Percentiles rank a stretch among this genome's conserved stretches.
phyloP scores from a whole-genome alignment of 2,329 filamentous ascomycete genomes.

The Cryphonectria nitschkei region DNA sequence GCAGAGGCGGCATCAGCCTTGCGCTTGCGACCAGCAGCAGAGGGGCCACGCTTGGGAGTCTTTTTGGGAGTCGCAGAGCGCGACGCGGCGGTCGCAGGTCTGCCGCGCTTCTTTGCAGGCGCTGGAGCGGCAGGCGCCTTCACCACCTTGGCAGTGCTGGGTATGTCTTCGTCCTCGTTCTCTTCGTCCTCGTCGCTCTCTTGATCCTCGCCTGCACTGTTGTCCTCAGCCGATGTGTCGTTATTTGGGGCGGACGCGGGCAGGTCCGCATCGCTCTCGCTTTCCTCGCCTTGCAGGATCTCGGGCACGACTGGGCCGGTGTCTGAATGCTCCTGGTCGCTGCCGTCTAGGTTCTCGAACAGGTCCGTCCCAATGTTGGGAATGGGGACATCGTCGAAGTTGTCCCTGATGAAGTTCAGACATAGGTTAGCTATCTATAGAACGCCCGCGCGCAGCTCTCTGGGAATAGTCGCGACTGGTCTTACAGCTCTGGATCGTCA shows the following conservation, averaged over 20 bases:
- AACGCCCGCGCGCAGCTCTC: not conserved
- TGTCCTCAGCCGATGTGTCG: not conserved
- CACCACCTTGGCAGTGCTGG: slow-evolving; percentile 22
- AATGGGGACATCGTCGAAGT: slow-evolving; percentile 19
- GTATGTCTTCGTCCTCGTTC: slow-evolving; percentile 4
- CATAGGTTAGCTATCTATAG: not conserved
- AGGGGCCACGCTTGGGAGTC: not conserved
- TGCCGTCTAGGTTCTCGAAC: slow-evolving; percentile 15
- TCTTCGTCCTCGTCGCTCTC: slow-evolving; percentile 2
- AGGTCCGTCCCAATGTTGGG: slow-evolving; percentile 23
- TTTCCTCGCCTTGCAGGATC: slow-evolving; percentile 14
- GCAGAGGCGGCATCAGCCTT: slow-evolving; percentile 13
- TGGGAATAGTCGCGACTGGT: not conserved
- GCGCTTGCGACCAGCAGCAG: slow-evolving; percentile 24
- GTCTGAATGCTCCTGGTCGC: slow-evolving; percentile 21
- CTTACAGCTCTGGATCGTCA: slow-evolving; percentile 25
- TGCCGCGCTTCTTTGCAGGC: slow-evolving; percentile 33
- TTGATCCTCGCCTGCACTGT: not conserved
- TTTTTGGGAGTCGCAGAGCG: slow-evolving; percentile 25
- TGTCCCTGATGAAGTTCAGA: slow-evolving; percentile 6
- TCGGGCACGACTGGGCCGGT: slow-evolving; percentile 19
- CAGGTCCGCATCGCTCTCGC: slow-evolving; percentile 6
- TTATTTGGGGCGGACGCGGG: not conserved
- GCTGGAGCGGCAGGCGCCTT: slow-evolving; percentile 26
- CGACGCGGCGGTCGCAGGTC: slow-evolving; percentile 28